Evolutionary conservation across 2,329 filamentous ascomycete species (phyloP).

Genomic region (Sarocladiaceae sp.): DNA sequence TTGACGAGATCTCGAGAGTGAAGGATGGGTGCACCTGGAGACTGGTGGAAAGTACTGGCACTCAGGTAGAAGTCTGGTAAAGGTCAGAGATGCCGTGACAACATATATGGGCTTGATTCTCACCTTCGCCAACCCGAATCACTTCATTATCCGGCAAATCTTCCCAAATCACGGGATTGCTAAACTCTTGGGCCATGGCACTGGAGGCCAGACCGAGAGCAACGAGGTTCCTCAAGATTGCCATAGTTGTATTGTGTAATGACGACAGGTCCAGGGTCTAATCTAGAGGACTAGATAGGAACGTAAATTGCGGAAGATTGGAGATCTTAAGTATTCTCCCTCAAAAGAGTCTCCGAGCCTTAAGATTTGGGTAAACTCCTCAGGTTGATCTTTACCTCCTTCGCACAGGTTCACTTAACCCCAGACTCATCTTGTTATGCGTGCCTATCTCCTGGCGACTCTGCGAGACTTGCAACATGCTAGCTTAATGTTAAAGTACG

Average conservation of each 20-base stretch:
- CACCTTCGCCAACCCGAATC: not conserved
- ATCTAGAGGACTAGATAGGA: no score
- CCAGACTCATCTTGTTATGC: no score
- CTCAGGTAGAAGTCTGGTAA: not conserved
- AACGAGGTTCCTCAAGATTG: no score
- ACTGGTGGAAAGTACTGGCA: not conserved
- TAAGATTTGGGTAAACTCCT: no score
- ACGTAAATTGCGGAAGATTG: no score
- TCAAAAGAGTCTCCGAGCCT: no score
- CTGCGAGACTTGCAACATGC: no score
- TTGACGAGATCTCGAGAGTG: constrained; percentile 13
- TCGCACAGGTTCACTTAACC: not conserved
- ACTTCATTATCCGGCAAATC: constrained; percentile 51
- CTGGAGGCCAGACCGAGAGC: not conserved
- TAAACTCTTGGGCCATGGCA: not conserved
- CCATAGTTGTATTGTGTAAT: no score
- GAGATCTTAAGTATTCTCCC: no score
- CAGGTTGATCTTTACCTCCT: not conserved
- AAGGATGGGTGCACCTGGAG: not conserved
- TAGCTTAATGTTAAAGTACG: no score
- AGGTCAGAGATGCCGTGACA: no score
- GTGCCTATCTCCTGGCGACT: not conserved
- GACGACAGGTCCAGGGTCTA: no score
- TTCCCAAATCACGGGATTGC: constrained; percentile 48
- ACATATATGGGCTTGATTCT: not conserved